These are phyloP conservation scores for Phlegmacium glaucopus DNA, from an alignment of 768 basidiomycete species.

Conservation along the genomic window DNA sequence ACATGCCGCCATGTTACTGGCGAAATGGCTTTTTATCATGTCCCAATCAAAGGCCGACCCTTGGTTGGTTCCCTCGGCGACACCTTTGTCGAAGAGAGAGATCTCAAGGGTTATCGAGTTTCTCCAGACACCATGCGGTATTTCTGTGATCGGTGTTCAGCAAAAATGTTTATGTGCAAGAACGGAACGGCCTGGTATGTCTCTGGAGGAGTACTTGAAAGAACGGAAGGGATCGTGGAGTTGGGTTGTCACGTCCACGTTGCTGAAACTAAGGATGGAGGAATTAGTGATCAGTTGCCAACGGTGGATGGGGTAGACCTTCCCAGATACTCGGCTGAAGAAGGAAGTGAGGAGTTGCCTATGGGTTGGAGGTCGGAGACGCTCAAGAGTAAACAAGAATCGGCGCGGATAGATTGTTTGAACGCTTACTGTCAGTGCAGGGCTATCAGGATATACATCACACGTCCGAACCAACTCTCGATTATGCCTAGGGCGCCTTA, in stretches of 20 bases:
- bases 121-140: slow-evolving; percentile 11
- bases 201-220: slow-evolving; percentile 12
- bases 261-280: slow-evolving; percentile 19
- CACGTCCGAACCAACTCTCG: slow-evolving; percentile 16
- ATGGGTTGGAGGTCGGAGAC: slow-evolving; percentile 12
- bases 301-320: slow-evolving; percentile 7
- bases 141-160: slow-evolving; percentile 16
- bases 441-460: slow-evolving; percentile 11
- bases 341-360: slow-evolving; percentile 10
- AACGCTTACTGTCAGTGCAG: slow-evolving; percentile 15
- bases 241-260: slow-evolving; percentile 15
- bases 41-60: slow-evolving; percentile 7
- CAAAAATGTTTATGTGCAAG: slow-evolving; percentile 11
- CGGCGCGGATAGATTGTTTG: background rate
- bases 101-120: slow-evolving; percentile 12
- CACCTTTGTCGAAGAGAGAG: slow-evolving; percentile 5
- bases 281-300: slow-evolving; percentile 15
- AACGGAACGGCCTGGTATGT: slow-evolving; percentile 7
- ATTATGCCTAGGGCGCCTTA: slow-evolving; percentile 11
- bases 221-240: slow-evolving; percentile 12
- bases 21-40: slow-evolving; percentile 14
- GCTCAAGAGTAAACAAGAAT: background rate
- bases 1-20: slow-evolving; percentile 25
- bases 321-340: slow-evolving; percentile 10
- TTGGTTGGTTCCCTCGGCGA: background rate